These are phyloP conservation scores for Penicillium flavigenum DNA, from an alignment of 495 filamentous ascomycete genomes.

Conservation along the genomic window DNA sequence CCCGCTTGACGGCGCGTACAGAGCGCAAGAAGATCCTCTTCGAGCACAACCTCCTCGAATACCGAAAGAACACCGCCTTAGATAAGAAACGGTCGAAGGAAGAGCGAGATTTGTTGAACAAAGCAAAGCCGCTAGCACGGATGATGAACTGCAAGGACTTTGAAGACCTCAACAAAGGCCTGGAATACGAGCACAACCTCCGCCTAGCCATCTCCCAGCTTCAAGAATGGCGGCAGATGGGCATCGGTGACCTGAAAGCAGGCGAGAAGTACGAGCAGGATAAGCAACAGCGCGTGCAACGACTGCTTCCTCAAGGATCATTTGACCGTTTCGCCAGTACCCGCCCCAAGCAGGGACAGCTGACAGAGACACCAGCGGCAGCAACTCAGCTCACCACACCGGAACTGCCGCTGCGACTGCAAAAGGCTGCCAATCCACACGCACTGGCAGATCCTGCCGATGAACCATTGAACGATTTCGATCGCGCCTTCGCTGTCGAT, in stretches of 20 bases:
- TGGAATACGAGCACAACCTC: constrained; percentile 88
- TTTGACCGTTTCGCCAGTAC: constrained; percentile 76
- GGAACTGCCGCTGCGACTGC: constrained; percentile 65
- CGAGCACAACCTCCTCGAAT: constrained; percentile 89
- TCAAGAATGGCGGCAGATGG: constrained; percentile 87
- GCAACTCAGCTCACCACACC: constrained; percentile 72
- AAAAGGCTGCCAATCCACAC: constrained; percentile 37
- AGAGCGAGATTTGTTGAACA: constrained; percentile 84
- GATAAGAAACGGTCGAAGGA: constrained; percentile 98
- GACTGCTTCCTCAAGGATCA: constrained; percentile 65
- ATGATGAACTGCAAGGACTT: constrained; percentile 96
- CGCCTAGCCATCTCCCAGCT: constrained; percentile 86
- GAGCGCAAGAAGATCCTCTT: constrained; percentile 97
- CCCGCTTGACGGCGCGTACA: constrained; percentile 83
- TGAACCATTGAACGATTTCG: constrained; percentile 42
- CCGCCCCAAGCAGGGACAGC: constrained; percentile 50
- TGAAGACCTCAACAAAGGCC: constrained; percentile 73
- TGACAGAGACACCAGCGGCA: constrained; percentile 69
- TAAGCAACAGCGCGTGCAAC: constrained; percentile 73
- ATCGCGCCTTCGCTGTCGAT: constrained; percentile 43
- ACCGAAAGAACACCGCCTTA: constrained; percentile 76
- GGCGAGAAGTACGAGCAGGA: constrained; percentile 96
- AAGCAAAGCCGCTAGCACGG: constrained; percentile 90
- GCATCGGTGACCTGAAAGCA: constrained; percentile 75
- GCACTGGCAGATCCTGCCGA: constrained; percentile 35